Percentiles rank a stretch among this genome's conserved stretches.
phyloP scores from a whole-genome alignment of 495 filamentous ascomycete genomes.

The Penicillium nucicola region DNA sequence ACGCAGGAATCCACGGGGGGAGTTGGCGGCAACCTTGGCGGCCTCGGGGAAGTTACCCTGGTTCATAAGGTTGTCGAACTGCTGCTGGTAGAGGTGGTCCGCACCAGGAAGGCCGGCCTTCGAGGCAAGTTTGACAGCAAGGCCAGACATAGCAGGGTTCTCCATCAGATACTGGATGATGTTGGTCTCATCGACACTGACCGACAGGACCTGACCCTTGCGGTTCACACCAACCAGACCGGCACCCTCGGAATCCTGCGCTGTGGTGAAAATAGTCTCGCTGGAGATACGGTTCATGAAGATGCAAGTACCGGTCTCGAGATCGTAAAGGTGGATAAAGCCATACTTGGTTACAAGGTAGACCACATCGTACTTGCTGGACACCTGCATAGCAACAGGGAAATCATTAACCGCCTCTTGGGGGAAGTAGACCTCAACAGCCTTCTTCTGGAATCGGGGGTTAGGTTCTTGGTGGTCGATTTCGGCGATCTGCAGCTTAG shows the following conservation, averaged over 20 bases:
- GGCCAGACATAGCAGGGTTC: slow-evolving; percentile 84
- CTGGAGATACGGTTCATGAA: slow-evolving; percentile 99
- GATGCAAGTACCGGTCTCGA: slow-evolving; percentile 94
- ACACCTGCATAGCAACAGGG: slow-evolving; percentile 97
- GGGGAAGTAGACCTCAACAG: slow-evolving; percentile 96
- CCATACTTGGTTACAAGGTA: slow-evolving; percentile 99
- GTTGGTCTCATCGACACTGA: slow-evolving; percentile 85
- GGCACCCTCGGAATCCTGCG: slow-evolving; percentile 74
- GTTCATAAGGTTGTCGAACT: slow-evolving; percentile 81
- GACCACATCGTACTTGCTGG: slow-evolving; percentile 89
- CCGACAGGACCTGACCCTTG: slow-evolving; percentile 92
- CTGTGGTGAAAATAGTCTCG: slow-evolving; percentile 97
- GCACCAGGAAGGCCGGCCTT: slow-evolving; percentile 90
- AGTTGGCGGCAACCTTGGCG: slow-evolving; percentile 94
- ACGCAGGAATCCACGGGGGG: slow-evolving; percentile 89
- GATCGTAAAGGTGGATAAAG: slow-evolving; percentile 97
- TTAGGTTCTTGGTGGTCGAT: slow-evolving; percentile 90
- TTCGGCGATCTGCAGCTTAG: slow-evolving; percentile 97
- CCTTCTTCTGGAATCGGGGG: slow-evolving; percentile 86
- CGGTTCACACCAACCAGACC: slow-evolving; percentile 95
- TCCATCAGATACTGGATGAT: slow-evolving; percentile 92
- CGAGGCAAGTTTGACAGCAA: slow-evolving; percentile 94
- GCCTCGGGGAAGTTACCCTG: slow-evolving; percentile 79
- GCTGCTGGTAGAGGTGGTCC: slow-evolving; percentile 88
- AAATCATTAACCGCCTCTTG: slow-evolving; percentile 93